phyloP scores from a whole-genome alignment of 1,284 basidiomycete genomes.

The Tausonia pullulans region DNA sequence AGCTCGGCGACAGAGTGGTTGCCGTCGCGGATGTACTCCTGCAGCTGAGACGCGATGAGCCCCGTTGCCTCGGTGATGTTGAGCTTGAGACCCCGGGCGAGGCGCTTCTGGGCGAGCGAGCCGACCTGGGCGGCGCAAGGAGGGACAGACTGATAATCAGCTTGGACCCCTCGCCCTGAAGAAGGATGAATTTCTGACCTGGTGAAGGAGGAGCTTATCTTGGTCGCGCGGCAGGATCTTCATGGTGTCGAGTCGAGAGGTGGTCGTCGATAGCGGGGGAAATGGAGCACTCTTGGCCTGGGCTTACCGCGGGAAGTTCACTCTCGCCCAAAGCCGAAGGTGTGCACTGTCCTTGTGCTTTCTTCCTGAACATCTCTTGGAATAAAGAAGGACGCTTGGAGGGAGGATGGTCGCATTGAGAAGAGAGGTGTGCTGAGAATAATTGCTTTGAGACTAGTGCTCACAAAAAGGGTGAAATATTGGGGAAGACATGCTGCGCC shows the following conservation, averaged over 20 bases:
- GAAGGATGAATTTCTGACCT: background rate
- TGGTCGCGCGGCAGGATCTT: conserved; percentile 12
- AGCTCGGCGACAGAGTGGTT: conserved; percentile 73
- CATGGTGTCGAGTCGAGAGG: background rate
- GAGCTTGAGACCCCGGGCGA: conserved; percentile 76
- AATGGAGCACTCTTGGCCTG: too few species aligned
- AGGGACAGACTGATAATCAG: background rate
- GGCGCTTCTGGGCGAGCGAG: conserved; percentile 80
- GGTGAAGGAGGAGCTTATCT: conserved; percentile 15
- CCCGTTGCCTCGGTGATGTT: conserved; percentile 83
- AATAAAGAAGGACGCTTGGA: too few species aligned
- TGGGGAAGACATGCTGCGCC: too few species aligned
- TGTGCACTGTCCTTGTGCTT: too few species aligned
- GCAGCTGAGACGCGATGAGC: conserved; percentile 79
- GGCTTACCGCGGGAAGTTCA: too few species aligned
- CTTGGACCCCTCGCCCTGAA: background rate
- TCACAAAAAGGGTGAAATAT: too few species aligned
- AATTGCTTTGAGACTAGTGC: too few species aligned
- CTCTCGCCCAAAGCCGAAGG: too few species aligned
- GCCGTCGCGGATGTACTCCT: conserved; percentile 93
- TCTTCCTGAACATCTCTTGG: too few species aligned
- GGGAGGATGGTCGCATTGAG: too few species aligned
- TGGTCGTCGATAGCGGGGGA: too few species aligned
- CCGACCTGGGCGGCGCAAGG: conserved; percentile 48
- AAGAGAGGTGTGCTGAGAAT: too few species aligned